Evolutionary conservation across 805 yeast species (phyloP).

Genomic region (Starmerella asiatica): DNA sequence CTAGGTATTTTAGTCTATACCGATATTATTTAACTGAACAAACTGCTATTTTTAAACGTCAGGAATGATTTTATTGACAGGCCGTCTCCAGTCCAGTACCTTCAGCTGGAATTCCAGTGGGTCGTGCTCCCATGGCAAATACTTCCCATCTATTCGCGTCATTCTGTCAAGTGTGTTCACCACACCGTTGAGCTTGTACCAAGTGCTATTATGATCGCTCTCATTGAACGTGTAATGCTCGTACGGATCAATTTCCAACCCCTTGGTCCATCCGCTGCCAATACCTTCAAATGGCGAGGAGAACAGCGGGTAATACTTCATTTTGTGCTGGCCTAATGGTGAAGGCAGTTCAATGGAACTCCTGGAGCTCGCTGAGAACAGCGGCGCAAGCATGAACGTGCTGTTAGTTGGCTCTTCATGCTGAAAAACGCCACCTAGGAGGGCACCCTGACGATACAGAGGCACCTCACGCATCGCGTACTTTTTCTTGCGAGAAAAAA

Average conservation of each 20-base stretch:
- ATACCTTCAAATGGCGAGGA: conserved; percentile 32
- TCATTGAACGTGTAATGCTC: conserved; percentile 36
- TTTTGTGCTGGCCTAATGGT: conserved; percentile 16
- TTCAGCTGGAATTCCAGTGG: conserved; percentile 5
- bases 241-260: conserved; percentile 14
- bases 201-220: conserved; percentile 29
- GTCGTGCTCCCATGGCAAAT: conserved; percentile 21
- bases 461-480: conserved; percentile 36
- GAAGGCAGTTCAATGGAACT: conserved; percentile 32
- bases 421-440: conserved; percentile 52
- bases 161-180: conserved; percentile 21
- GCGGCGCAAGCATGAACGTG: conserved; percentile 38
- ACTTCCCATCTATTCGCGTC: conserved; percentile 9
- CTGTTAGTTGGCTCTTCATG: conserved; percentile 25
- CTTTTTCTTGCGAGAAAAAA: conserved; percentile 44
- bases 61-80: conserved; percentile 2
- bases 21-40: not conserved
- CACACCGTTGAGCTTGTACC: conserved; percentile 24
- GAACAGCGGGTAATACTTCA: conserved; percentile 45
- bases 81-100: conserved; percentile 9
- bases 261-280: not conserved
- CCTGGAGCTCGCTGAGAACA: conserved; percentile 43
- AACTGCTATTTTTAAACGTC: no score
- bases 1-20: not conserved
- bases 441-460: conserved; percentile 41